A percentile compares a stretch with the other conserved stretches of the same genome.
Conservation (phyloP, 805 yeast genomes). For the Vanderwaltozyma verrucispora region DNA sequence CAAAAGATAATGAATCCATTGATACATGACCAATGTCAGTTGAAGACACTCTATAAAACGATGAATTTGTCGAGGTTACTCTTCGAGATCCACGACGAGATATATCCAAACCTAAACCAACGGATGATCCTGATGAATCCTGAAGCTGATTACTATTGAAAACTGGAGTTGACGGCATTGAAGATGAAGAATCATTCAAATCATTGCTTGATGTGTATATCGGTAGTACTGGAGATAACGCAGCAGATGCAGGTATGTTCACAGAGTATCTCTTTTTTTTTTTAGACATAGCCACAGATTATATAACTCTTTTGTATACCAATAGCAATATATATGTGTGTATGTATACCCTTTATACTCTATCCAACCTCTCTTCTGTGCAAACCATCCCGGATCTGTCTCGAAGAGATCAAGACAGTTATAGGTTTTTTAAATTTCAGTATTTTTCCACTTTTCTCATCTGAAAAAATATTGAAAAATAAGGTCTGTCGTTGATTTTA, state of each 20-base stretch:
- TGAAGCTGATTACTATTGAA: neutral
- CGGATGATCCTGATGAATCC: neutral
- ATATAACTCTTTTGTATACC: too few relatives aligned
- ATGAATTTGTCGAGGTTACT: neutral
- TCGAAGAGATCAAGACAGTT: too few relatives aligned
- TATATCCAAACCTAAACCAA: constrained; percentile 1
- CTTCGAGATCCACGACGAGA: neutral
- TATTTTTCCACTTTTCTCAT: too few relatives aligned
- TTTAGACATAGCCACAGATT: too few relatives aligned
- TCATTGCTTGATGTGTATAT: constrained; percentile 7
- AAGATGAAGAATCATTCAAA: neutral
- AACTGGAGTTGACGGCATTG: neutral
- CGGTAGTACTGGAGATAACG: constrained; percentile 12
- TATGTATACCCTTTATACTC: too few relatives aligned
- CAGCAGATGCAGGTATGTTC: constrained; percentile 6
- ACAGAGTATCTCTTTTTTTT: constrained; percentile 10
- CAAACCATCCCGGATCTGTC: too few relatives aligned
- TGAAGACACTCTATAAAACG: constrained; percentile 4
- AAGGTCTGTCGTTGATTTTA: too few relatives aligned
- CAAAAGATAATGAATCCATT: constrained; percentile 5
- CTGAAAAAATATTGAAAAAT: too few relatives aligned
- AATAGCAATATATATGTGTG: too few relatives aligned
- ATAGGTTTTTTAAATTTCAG: too few relatives aligned
- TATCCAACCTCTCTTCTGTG: too few relatives aligned
- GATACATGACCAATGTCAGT: constrained; percentile 7